Conservation (phyloP, 345 rosid species). For the Durio zibethinus region DNA sequence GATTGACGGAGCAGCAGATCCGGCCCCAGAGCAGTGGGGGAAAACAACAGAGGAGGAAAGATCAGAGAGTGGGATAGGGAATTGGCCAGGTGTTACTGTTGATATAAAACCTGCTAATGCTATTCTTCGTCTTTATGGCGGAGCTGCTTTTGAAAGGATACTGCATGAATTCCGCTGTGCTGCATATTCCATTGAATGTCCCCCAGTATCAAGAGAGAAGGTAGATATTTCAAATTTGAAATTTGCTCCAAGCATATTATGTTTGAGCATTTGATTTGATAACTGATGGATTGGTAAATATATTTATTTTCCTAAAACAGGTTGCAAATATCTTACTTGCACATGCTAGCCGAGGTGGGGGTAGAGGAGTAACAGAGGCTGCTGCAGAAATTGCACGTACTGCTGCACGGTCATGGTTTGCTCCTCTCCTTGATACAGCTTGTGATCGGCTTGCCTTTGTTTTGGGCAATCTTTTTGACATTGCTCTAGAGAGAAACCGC, state of each 20-base stretch:
- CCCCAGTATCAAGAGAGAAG: slow-evolving; percentile 92
- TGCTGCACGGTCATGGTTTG: slow-evolving; percentile 94
- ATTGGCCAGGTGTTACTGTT: slow-evolving; percentile 86
- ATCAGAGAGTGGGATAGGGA: slow-evolving; percentile 81
- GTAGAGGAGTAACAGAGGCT: slow-evolving; percentile 88
- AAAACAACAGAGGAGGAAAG: slow-evolving; percentile 83
- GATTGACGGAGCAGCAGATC: slow-evolving; percentile 98
- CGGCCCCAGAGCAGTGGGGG: slow-evolving; percentile 98
- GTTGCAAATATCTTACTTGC: slow-evolving; percentile 94
- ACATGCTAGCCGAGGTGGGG: slow-evolving; percentile 88
- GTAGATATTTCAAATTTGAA: slow-evolving; percentile 30
- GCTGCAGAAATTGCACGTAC: slow-evolving; percentile 95
- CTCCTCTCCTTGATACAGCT: slow-evolving; percentile 95
- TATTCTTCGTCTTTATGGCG: slow-evolving; percentile 86
- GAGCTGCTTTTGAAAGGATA: slow-evolving; percentile 97
- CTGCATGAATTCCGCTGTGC: slow-evolving; percentile 95
- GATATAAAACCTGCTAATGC: slow-evolving; percentile 87
- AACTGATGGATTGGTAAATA: background rate
- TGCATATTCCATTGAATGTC: slow-evolving; percentile 92
- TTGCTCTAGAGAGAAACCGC: slow-evolving; percentile 78
- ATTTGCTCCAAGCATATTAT: background rate
- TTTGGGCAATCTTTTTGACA: slow-evolving; percentile 74
- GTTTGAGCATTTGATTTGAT: slow-evolving; percentile 5
- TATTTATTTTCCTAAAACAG: slow-evolving; percentile 34
- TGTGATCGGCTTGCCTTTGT: slow-evolving; percentile 94